A percentile compares a stretch with the other conserved stretches of the same genome.
Evolutionary conservation across 169 alveolate genomes (phyloP).

Genomic region (Plasmodium falciparum): DNA sequence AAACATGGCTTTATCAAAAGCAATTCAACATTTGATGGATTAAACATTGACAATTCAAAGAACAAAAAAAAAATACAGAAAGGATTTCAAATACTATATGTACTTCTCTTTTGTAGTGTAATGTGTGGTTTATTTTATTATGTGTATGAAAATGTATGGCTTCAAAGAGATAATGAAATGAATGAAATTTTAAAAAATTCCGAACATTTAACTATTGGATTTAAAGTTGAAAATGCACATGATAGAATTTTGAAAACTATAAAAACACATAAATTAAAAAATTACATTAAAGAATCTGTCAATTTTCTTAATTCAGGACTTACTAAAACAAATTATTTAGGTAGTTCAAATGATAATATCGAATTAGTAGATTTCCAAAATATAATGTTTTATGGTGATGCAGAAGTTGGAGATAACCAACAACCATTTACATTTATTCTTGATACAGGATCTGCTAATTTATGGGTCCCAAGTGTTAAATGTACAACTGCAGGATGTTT

Average conservation of each 20-base stretch:
- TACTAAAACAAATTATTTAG: constrained; percentile 10
- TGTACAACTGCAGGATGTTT: constrained; percentile 79
- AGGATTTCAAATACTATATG: constrained; percentile 35
- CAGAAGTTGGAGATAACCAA: constrained; percentile 47
- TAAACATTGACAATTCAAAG: constrained; percentile 20
- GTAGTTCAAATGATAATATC: constrained; percentile 34
- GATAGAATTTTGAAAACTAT: constrained; percentile 22
- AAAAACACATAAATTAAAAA: constrained; percentile 10
- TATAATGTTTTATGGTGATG: constrained; percentile 41
- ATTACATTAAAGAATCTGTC: constrained; percentile 17
- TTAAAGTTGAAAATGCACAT: constrained; percentile 32
- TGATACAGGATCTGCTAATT: constrained; percentile 88
- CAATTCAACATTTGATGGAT: constrained; percentile 42
- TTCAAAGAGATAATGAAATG: not conserved
- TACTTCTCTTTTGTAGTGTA: constrained; percentile 18
- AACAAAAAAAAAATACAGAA: constrained; percentile 38
- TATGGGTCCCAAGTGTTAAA: constrained; percentile 85
- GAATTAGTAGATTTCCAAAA: constrained; percentile 32
- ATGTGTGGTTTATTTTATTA: constrained; percentile 27
- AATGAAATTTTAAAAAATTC: constrained; percentile 18
- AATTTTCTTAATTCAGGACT: constrained; percentile 23
- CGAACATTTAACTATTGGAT: constrained; percentile 18
- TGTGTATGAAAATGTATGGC: constrained; percentile 14
- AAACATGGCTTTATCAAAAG: constrained; percentile 41
- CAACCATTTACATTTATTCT: constrained; percentile 20